These are phyloP conservation scores for Pythium grandisporangium DNA, from an alignment of 352 stramenopile species.

Conservation along the genomic window DNA sequence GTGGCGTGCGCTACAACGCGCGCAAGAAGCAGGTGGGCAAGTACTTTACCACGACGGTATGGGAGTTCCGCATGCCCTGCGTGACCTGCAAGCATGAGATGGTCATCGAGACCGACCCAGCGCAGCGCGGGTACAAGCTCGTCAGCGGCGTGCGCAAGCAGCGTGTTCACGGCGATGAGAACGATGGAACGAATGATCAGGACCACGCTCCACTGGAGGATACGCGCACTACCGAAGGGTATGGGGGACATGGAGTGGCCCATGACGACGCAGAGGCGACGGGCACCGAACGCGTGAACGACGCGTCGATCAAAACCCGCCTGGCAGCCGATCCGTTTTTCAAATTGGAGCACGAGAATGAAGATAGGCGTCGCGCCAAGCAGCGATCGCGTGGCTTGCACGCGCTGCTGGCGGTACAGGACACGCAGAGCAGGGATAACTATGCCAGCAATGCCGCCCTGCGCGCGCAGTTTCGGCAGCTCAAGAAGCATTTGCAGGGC, in stretches of 20 bases:
- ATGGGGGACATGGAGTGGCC: too few relatives aligned
- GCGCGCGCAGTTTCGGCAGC: constrained; percentile 33
- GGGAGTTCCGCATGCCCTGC: constrained; percentile 94
- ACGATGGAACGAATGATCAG: neutral
- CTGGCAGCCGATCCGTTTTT: constrained; percentile 65
- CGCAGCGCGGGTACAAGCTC: constrained; percentile 84
- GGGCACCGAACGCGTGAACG: constrained; percentile 44
- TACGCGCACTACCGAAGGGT: too few relatives aligned
- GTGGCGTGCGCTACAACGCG: constrained; percentile 95
- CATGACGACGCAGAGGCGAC: constrained; percentile 13
- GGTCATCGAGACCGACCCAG: constrained; percentile 94
- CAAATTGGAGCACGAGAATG: constrained; percentile 65
- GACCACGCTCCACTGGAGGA: neutral
- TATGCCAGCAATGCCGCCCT: constrained; percentile 55
- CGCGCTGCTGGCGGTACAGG: constrained; percentile 43
- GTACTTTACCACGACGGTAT: constrained; percentile 91
- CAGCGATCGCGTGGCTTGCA: constrained; percentile 37
- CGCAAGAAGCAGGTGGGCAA: constrained; percentile 87
- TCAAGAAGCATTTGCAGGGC: constrained; percentile 42
- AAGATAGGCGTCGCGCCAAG: constrained; percentile 42
- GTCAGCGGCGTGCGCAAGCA: constrained; percentile 87
- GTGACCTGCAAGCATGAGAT: constrained; percentile 81
- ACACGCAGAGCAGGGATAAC: constrained; percentile 60
- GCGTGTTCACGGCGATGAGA: constrained; percentile 15
- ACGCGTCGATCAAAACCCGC: constrained; percentile 24